Conservation (phyloP, 495 filamentous ascomycete species). For the Schizothecium vesticola region DNA sequence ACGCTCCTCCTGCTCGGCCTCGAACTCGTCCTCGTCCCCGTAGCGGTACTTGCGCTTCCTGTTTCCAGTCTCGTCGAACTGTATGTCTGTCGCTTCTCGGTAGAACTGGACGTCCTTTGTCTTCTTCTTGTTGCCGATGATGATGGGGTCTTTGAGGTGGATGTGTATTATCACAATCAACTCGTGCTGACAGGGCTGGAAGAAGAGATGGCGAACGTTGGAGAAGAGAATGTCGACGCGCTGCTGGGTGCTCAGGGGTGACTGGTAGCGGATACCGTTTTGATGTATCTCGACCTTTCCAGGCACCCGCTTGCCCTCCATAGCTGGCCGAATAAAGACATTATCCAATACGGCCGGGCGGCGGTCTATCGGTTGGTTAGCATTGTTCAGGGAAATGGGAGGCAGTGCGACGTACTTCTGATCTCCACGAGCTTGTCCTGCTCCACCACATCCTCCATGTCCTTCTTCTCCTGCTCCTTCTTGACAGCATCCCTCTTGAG, state of each 20-base stretch:
- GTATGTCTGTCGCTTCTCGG: constrained; percentile 94
- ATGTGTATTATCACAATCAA: constrained; percentile 97
- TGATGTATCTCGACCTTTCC: constrained; percentile 96
- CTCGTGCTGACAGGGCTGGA: constrained; percentile 94
- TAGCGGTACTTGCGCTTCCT: constrained; percentile 97
- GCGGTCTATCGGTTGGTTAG: constrained; percentile 57
- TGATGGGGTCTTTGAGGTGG: constrained; percentile 95
- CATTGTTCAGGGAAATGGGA: not conserved
- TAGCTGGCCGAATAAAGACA: constrained; percentile 85
- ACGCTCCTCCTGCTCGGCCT: constrained; percentile 95
- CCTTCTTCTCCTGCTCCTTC: constrained; percentile 96
- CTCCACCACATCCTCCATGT: constrained; percentile 99
- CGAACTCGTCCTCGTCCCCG: constrained; percentile 98
- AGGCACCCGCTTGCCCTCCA: constrained; percentile 93
- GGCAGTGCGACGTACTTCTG: constrained; percentile 54
- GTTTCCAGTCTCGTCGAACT: constrained; percentile 98
- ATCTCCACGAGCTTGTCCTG: constrained; percentile 95
- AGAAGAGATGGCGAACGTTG: constrained; percentile 98
- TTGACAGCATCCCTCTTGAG: constrained; percentile 87
- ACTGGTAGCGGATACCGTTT: constrained; percentile 95
- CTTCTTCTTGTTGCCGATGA: constrained; percentile 95
- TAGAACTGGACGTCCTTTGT: constrained; percentile 99
- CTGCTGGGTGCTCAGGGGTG: constrained; percentile 73
- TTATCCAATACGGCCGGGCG: constrained; percentile 82
- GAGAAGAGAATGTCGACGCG: constrained; percentile 93